Conservation (phyloP, 2,329 filamentous ascomycete genomes). For the Exophiala viscosa region DNA sequence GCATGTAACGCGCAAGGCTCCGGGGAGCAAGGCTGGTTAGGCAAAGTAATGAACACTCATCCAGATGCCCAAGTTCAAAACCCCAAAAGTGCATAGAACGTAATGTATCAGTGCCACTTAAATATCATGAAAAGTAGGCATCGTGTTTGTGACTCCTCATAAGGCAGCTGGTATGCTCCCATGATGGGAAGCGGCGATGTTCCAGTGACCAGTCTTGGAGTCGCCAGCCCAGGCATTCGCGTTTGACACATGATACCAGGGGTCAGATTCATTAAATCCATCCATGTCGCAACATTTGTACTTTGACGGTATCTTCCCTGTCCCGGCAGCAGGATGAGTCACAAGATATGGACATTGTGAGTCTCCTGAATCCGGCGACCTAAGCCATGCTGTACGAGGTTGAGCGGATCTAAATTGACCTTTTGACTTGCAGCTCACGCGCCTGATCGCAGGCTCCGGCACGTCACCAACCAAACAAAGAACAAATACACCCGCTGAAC, state of each 20-base stretch:
- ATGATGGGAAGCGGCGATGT: background rate
- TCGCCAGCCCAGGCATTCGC: background rate
- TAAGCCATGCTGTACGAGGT: slow-evolving; percentile 16
- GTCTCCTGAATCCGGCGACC: slow-evolving; percentile 24
- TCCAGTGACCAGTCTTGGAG: background rate
- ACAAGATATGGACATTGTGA: slow-evolving; percentile 43
- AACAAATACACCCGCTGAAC: slow-evolving; percentile 56
- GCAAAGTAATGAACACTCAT: too few species aligned
- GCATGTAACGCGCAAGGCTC: too few species aligned
- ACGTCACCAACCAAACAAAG: slow-evolving; percentile 47
- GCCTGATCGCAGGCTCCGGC: slow-evolving; percentile 57
- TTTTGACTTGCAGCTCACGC: slow-evolving; percentile 50
- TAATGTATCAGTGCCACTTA: too few species aligned
- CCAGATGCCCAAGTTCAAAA: too few species aligned
- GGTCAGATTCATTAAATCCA: background rate
- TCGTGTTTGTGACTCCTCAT: background rate
- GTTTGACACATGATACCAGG: background rate
- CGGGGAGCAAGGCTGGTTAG: too few species aligned
- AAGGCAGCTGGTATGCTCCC: background rate
- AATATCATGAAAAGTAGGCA: background rate
- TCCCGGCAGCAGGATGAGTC: slow-evolving; percentile 16
- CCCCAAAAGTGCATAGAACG: too few species aligned
- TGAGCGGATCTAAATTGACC: slow-evolving; percentile 14
- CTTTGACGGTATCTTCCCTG: slow-evolving; percentile 3
- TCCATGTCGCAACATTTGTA: background rate